Base-by-base conservation (phyloP, 345 rosid species). In the Noccaea bulbosa region DNA sequence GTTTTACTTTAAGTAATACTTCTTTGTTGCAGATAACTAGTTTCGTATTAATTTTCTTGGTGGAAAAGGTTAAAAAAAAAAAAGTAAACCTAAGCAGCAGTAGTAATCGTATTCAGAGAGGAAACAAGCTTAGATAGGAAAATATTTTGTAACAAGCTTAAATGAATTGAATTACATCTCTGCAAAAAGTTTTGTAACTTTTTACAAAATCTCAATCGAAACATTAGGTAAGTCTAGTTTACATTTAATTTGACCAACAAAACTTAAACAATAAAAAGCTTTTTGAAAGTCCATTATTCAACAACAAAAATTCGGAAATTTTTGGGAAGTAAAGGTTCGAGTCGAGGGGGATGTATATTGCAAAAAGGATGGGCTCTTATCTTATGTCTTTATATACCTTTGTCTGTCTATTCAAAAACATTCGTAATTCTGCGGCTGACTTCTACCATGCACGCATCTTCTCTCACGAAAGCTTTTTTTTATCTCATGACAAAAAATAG, bases 391-490 rank as follows among this genome's bases (percentile, higher is more conserved):
- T 27, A 37, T 45, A 45, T 72, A 27, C 22, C 11, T 37, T 64
- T 72, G 58, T 64, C 58, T 54, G 0, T 56, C 30, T 27, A 27
- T 37, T 35, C 43, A 72, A 54, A 27, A 54, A 27, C 65, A 46
- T 37, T 45, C 76, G 64, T 72, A 55, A 24, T 1, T 37, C 7
- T 63, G 64, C 55, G n/a, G 24, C 2, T 64, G 57, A 72, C 58
- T 6, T 45, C 7, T 47, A 64, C 15, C 41, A 72, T 72, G 71
- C 77, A 73, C 65, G 71, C 71, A 73, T 65, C 77, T 65, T 65
- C 65, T 46, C 55, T 70, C 24, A 8, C 22, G 15, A 4, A 12
- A 57, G 22, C 16, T 14, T 35, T 7, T 49, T 16, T 59, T 27
- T 27, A 4, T 27, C 30, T 2, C 3, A 27, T 27, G 30, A 27